Conservation (phyloP, 176 grass and related monocot species). For the Poa annua region DNA sequence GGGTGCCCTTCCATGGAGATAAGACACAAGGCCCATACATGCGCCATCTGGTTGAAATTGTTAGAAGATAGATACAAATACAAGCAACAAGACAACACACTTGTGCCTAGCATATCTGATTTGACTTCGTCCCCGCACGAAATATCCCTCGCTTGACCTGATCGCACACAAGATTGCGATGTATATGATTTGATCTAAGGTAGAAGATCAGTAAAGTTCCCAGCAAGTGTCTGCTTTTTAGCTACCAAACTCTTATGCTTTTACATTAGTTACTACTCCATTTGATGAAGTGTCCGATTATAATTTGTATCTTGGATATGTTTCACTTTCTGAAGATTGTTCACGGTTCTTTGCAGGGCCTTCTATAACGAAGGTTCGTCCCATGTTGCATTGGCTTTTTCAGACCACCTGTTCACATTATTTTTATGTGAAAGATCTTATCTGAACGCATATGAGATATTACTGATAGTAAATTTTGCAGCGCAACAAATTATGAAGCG, state of each 20-base stretch:
- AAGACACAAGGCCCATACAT: conserved; percentile 53
- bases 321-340: neutral
- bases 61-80: conserved; percentile 7
- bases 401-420: neutral
- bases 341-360: conserved; percentile 23
- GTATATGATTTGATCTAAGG: conserved; percentile 43
- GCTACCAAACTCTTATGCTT: conserved; percentile 35
- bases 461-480: neutral
- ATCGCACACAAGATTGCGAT: conserved; percentile 39
- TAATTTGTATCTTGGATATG: conserved; percentile 31
- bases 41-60: conserved; percentile 32
- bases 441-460: neutral
- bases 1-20: conserved; percentile 55
- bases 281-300: neutral
- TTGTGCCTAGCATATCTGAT: conserved; percentile 43
- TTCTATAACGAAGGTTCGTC: neutral
- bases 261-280: conserved; percentile 21
- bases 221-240: neutral
- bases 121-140: conserved; percentile 43
- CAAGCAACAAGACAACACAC: conserved; percentile 43
- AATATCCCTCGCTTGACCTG: conserved; percentile 47
- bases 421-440: neutral
- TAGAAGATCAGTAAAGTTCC: conserved; percentile 22
- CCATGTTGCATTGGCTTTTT: neutral
- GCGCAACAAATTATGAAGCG: no score